phyloP scores from a whole-genome alignment of 2,329 filamentous ascomycete genomes.

The Pseudohalonectria lignicola region DNA sequence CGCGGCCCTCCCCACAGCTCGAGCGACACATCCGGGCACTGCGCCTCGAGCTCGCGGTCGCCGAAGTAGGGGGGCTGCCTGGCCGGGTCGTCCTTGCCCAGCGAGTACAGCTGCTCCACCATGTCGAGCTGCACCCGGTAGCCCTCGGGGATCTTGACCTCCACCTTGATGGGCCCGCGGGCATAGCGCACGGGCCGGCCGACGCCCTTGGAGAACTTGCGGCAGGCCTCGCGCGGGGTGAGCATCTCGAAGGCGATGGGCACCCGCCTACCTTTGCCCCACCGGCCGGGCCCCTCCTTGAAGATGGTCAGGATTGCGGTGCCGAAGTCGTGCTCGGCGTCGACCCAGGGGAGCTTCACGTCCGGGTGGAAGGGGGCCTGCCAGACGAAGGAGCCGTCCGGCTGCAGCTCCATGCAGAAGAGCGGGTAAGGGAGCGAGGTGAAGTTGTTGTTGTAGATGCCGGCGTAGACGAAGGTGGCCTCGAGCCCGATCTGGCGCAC shows the following conservation, averaged over 20 bases:
- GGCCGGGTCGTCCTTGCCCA: slow-evolving; percentile 35
- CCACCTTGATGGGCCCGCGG: slow-evolving; percentile 68
- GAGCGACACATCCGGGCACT: slow-evolving; percentile 64
- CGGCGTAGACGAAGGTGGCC: slow-evolving; percentile 88
- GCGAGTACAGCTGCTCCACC: slow-evolving; percentile 47
- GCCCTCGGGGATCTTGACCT: slow-evolving; percentile 74
- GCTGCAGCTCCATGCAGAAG: slow-evolving; percentile 85
- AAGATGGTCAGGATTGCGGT: slow-evolving; percentile 88
- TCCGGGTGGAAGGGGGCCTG: slow-evolving; percentile 88
- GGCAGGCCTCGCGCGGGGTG: slow-evolving; percentile 72
- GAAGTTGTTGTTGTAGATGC: slow-evolving; percentile 99
- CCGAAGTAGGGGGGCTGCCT: slow-evolving; percentile 57
- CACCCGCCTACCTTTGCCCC: slow-evolving; percentile 63
- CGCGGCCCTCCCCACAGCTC: slow-evolving; percentile 86
- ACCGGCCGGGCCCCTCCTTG: slow-evolving; percentile 81
- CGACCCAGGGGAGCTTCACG: slow-evolving; percentile 84
- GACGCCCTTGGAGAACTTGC: slow-evolving; percentile 68
- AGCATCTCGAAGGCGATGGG: slow-evolving; percentile 86
- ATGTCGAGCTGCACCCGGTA: slow-evolving; percentile 80
- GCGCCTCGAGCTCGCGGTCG: slow-evolving; percentile 41
- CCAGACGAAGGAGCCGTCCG: slow-evolving; percentile 83
- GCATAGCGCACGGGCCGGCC: slow-evolving; percentile 70
- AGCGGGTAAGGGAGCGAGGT: slow-evolving; percentile 85
- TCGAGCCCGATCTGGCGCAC: slow-evolving; percentile 72
- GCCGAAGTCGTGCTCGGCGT: slow-evolving; percentile 92